A percentile compares a stretch with the other conserved stretches of the same genome.
phyloP scores from a whole-genome alignment of 108 stramenopile species.

The Heterococcus sp. region DNA sequence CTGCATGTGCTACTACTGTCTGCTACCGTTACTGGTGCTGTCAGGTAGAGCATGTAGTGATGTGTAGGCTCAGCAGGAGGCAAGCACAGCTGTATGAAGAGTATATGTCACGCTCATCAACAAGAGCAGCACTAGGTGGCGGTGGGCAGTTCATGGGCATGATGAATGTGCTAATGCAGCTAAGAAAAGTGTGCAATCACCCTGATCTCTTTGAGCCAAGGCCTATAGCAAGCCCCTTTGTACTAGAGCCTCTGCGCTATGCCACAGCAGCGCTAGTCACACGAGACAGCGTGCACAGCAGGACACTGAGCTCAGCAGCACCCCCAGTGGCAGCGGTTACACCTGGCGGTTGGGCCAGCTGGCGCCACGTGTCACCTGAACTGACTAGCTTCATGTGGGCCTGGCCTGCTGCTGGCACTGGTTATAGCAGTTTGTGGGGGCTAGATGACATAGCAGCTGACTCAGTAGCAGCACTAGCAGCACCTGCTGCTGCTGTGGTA shows the following conservation, averaged over 20 bases:
- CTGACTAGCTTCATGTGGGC: neutral
- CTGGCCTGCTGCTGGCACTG: neutral
- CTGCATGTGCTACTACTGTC: too few relatives aligned
- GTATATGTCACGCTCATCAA: constrained; percentile 90
- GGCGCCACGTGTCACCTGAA: neutral
- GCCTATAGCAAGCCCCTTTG: constrained; percentile 82
- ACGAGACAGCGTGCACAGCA: too few relatives aligned
- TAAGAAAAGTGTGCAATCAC: constrained; percentile 97
- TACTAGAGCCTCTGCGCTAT: constrained; percentile 64
- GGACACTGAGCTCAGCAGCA: neutral
- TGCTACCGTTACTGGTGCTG: too few relatives aligned
- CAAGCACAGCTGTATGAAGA: constrained; percentile 95
- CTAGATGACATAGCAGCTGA: constrained; percentile 8
- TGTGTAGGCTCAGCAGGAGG: constrained; percentile 83
- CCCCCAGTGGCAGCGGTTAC: neutral
- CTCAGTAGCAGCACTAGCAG: neutral
- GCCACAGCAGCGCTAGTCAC: constrained; percentile 44
- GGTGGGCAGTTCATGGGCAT: constrained; percentile 91
- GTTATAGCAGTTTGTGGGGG: neutral
- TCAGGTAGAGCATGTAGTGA: constrained; percentile 91
- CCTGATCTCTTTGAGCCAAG: constrained; percentile 97
- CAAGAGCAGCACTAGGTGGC: constrained; percentile 70
- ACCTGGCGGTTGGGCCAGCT: neutral
- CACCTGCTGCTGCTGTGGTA: constrained; percentile 10
- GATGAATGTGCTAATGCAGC: constrained; percentile 99